phyloP scores from a whole-genome alignment of 352 stramenopile species.

The Pythium myriotylum region DNA sequence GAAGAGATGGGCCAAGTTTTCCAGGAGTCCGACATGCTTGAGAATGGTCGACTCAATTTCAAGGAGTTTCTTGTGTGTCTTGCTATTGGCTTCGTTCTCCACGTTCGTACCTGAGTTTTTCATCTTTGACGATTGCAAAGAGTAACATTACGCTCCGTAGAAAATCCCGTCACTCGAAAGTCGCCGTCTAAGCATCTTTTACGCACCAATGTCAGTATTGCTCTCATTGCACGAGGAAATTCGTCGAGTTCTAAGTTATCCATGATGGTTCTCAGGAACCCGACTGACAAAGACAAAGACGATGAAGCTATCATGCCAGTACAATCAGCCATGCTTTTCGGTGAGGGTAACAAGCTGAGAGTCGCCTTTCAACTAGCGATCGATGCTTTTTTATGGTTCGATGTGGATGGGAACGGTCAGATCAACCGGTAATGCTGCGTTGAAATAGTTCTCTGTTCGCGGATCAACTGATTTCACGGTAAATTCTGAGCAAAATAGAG shows the following conservation, averaged over 20 bases:
- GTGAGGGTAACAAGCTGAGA: slow-evolving; percentile 82
- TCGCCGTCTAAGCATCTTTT: slow-evolving; percentile 79
- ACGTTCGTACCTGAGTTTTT: slow-evolving; percentile 46
- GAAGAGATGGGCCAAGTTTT: slow-evolving; percentile 79
- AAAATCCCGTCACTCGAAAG: slow-evolving; percentile 79
- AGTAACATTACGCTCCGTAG: slow-evolving; percentile 20
- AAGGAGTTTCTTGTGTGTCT: slow-evolving; percentile 90
- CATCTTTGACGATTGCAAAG: neutral
- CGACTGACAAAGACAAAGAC: slow-evolving; percentile 19
- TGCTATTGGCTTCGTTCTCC: slow-evolving; percentile 84
- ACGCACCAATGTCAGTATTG: slow-evolving; percentile 61
- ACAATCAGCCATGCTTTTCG: slow-evolving; percentile 54
- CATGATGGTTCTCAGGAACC: slow-evolving; percentile 11
- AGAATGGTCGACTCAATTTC: slow-evolving; percentile 80
- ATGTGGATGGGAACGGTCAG: slow-evolving; percentile 69
- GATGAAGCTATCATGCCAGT: neutral
- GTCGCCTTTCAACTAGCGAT: slow-evolving; percentile 81
- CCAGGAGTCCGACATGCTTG: slow-evolving; percentile 83
- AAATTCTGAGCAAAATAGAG: slow-evolving; percentile 31
- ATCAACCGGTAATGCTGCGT: slow-evolving; percentile 74
- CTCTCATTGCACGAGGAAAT: neutral
- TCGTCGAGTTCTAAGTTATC: neutral
- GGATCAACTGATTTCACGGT: too few species aligned
- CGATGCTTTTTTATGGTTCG: slow-evolving; percentile 87
- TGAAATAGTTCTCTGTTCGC: slow-evolving; percentile 9